Evolutionary conservation across 2,329 filamentous ascomycete species (phyloP), one percentile per base, ranked within the genome.

Genomic region (Allantophomopsis lycopodina): DNA sequence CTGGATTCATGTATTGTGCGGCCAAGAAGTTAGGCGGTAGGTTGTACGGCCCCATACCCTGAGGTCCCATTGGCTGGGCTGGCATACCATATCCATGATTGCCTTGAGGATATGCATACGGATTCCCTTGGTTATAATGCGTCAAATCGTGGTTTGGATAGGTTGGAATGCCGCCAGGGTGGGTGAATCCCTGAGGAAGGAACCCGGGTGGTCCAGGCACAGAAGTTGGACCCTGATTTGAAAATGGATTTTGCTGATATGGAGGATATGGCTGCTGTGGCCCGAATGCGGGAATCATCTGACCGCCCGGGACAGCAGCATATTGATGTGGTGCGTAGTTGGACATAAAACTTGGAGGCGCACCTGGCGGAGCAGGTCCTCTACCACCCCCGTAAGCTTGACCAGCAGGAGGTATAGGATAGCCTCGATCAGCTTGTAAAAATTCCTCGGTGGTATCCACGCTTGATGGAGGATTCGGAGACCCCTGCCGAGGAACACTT

Each of bases 391-490:
- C 53, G 21, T 43, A 44, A 31, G 40, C 43, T 45, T 28, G 23
- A 3, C 23, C 23, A 28, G 23, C 23, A 28, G 55, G 40, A 46
- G 55, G 53, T 37, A 52, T 53, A 40, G 50, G 52, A 42, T 54
- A 57, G 45, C 50, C 50, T 50, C 44, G 58, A 59, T 62, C 68
- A 64, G 59, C 63, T 49, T 51, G 57, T 45, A 62, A 59, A 54
- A 70, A 79, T n/a, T 83, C 76, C 17, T 83, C 76, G 15, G 66
- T 66, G 30, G 71, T 71, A 55, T 82, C 79, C 63, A 72, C 66
- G 56, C 70, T 82, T 63, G 74, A 72, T 40, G 73, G 64, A 47
- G 68, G 65, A 46, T 64, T 63, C 47, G 71, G 69, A 49, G 58
- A 58, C 43, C 60, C 42, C 56, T 63, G 59, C 60, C 48, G 64